Evolutionary conservation across 805 yeast species (phyloP).

Genomic region (Lachancea nothofagi): DNA sequence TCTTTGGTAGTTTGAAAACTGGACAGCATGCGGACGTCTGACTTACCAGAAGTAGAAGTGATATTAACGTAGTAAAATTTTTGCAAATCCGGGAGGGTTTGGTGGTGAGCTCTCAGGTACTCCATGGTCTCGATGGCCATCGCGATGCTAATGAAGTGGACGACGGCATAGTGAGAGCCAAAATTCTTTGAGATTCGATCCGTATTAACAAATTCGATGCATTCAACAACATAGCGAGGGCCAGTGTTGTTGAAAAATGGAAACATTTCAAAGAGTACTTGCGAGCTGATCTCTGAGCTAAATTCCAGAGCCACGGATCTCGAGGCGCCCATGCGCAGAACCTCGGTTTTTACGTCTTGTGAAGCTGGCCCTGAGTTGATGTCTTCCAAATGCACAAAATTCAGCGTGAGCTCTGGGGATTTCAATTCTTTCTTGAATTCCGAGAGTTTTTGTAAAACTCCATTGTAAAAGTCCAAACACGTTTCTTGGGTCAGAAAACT

Average conservation of each 20-base stretch:
- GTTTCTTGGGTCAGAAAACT: slow-evolving; percentile 33
- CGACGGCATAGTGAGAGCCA: slow-evolving; percentile 9
- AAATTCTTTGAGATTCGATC: slow-evolving; percentile 12
- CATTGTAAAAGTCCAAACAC: slow-evolving; percentile 36
- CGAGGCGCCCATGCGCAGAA: slow-evolving; percentile 26
- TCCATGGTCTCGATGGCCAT: slow-evolving; percentile 12
- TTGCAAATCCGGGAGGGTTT: neutral
- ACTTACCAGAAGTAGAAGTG: slow-evolving; percentile 3
- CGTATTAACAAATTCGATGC: slow-evolving; percentile 22
- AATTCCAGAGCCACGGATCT: slow-evolving; percentile 26
- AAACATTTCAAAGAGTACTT: slow-evolving; percentile 13
- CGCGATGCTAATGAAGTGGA: slow-evolving; percentile 11
- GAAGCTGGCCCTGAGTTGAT: slow-evolving; percentile 5
- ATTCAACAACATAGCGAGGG: slow-evolving; percentile 26
- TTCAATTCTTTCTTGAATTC: slow-evolving; percentile 35
- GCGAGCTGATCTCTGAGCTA: slow-evolving; percentile 10
- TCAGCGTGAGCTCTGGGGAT: slow-evolving; percentile 36
- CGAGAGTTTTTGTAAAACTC: slow-evolving; percentile 33
- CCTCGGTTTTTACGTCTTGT: slow-evolving; percentile 16
- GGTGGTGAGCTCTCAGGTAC: slow-evolving; percentile 1
- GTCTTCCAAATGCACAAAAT: slow-evolving; percentile 26
- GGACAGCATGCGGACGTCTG: slow-evolving; percentile 3
- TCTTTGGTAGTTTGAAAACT: slow-evolving; percentile 8
- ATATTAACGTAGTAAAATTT: slow-evolving; percentile 3
- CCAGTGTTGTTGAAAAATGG: slow-evolving; percentile 14